Conservation (phyloP, 2,329 filamentous ascomycete species). For the Metarhizium humberi region DNA sequence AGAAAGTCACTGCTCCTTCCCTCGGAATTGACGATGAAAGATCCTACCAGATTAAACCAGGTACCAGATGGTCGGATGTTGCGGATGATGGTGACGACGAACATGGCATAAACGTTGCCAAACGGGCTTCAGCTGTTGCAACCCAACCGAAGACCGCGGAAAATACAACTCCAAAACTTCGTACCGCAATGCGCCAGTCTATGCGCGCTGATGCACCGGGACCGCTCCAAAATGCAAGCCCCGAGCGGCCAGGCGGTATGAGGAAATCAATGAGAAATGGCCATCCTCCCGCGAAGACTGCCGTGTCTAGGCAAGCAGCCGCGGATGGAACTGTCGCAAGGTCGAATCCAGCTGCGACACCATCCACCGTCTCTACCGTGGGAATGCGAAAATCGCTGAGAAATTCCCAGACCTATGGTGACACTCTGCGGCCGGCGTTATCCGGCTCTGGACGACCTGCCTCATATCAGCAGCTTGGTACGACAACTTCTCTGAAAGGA, state of each 20-base stretch:
- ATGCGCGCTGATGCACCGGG: conserved; percentile 28
- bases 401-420: conserved; percentile 7
- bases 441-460: conserved; percentile 14
- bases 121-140: conserved; percentile 2
- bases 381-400: conserved; percentile 17
- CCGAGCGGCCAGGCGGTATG: conserved; percentile 16
- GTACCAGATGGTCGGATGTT: conserved; percentile 18
- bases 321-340: background rate
- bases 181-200: conserved; percentile 40
- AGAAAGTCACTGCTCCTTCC: conserved; percentile 7
- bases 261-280: conserved; percentile 23
- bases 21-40: conserved; percentile 12
- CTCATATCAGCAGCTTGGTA: conserved; percentile 19
- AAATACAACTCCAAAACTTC: conserved; percentile 23
- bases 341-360: background rate
- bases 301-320: background rate
- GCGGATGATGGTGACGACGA: conserved; percentile 4
- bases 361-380: conserved; percentile 1
- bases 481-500: conserved; percentile 9
- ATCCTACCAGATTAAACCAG: conserved; percentile 30
- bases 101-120: background rate
- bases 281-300: background rate
- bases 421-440: conserved; percentile 4
- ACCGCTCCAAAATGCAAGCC: conserved; percentile 5
- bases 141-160: background rate